phyloP scores from a whole-genome alignment of 2,329 filamentous ascomycete species.

The Ascocoryne sarcoides region DNA sequence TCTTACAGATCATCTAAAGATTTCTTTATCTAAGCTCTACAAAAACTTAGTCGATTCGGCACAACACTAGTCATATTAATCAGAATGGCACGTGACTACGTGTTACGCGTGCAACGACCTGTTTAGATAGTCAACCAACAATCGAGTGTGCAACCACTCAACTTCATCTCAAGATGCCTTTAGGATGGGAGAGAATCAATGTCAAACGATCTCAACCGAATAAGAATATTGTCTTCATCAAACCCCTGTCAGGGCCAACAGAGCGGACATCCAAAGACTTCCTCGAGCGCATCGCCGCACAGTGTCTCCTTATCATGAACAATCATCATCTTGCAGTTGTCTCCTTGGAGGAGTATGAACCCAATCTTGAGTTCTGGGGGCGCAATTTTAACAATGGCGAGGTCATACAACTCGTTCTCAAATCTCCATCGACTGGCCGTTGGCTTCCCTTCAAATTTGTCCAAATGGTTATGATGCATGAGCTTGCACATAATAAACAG shows the following conservation, averaged over 20 bases:
- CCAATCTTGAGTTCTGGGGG: slow-evolving; percentile 70
- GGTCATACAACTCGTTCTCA: slow-evolving; percentile 76
- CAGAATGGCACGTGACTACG: too few species aligned
- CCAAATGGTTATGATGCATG: slow-evolving; percentile 92
- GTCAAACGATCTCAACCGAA: slow-evolving; percentile 67
- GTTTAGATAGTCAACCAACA: too few species aligned
- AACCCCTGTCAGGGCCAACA: slow-evolving; percentile 59
- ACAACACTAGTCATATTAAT: too few species aligned
- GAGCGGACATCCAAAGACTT: slow-evolving; percentile 59
- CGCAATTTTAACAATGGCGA: slow-evolving; percentile 89
- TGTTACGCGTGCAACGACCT: too few species aligned
- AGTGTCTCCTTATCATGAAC: slow-evolving; percentile 67
- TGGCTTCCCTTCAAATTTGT: slow-evolving; percentile 81
- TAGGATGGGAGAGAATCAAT: slow-evolving; percentile 73
- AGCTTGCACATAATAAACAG: slow-evolving; percentile 75
- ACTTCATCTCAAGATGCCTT: slow-evolving; percentile 47
- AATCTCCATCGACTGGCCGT: slow-evolving; percentile 49
- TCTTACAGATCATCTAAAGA: too few species aligned
- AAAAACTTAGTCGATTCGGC: too few species aligned
- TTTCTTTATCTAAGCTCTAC: too few species aligned
- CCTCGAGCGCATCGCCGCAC: slow-evolving; percentile 68
- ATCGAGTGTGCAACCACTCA: neutral
- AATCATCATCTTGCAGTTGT: slow-evolving; percentile 55
- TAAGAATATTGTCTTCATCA: slow-evolving; percentile 74
- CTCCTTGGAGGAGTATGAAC: slow-evolving; percentile 71